Evolutionary conservation across 768 basidiomycete genomes (phyloP).

Genomic region (Agrocybe praecox): DNA sequence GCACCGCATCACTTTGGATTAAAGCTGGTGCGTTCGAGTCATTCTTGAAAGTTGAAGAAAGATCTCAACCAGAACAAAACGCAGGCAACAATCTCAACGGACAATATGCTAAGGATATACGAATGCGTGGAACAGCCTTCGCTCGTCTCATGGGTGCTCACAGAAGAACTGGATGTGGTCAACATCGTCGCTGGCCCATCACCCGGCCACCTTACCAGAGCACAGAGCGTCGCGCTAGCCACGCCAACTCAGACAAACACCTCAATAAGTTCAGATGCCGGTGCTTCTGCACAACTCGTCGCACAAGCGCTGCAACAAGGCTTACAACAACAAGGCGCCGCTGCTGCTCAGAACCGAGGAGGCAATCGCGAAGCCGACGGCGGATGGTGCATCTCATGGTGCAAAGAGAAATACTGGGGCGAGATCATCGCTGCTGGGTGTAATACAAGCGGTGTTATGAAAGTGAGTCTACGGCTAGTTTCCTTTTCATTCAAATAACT

Average conservation of each 20-base stretch:
- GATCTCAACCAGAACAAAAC: neutral
- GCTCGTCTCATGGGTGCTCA: constrained; percentile 73
- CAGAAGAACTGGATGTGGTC: constrained; percentile 76
- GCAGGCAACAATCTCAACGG: constrained; percentile 89
- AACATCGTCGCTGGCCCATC: constrained; percentile 48
- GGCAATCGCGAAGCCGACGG: constrained; percentile 84
- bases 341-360: constrained; percentile 37
- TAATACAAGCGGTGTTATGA: constrained; percentile 73
- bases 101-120: constrained; percentile 87
- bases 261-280: constrained; percentile 42
- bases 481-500: too few species aligned
- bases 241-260: constrained; percentile 71
- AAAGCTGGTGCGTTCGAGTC: constrained; percentile 65
- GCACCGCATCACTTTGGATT: constrained; percentile 86
- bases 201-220: constrained; percentile 42
- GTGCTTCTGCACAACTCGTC: constrained; percentile 60
- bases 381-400: constrained; percentile 95
- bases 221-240: constrained; percentile 61
- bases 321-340: constrained; percentile 32
- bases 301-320: constrained; percentile 66
- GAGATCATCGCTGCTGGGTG: constrained; percentile 80
- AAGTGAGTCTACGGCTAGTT: too few species aligned
- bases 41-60: neutral
- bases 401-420: constrained; percentile 96
- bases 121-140: constrained; percentile 84